Evolutionary conservation across 1,284 basidiomycete genomes (phyloP).

Genomic region (Cystobasidium sp.): DNA sequence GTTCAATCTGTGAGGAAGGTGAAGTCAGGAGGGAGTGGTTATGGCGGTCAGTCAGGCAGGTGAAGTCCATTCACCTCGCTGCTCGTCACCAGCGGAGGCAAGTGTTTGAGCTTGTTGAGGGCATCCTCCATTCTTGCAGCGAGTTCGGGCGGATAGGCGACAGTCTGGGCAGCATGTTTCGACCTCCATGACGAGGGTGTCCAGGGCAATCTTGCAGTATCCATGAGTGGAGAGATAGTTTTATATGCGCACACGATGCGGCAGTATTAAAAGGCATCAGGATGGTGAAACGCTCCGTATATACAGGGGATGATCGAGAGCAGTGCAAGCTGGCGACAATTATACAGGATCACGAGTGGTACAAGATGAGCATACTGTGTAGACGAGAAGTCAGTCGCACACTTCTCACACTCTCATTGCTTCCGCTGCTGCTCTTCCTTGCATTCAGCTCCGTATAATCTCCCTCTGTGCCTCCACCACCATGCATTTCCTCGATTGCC

Average conservation of each 20-base stretch:
- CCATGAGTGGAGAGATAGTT: neutral
- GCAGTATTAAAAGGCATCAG: too few relatives aligned
- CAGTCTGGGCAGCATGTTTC: constrained; percentile 69
- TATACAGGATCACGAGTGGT: too few relatives aligned
- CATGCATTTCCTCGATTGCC: constrained; percentile 1
- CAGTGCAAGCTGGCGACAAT: too few relatives aligned
- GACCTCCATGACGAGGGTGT: constrained; percentile 66
- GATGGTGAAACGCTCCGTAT: too few relatives aligned
- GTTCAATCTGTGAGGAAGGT: constrained; percentile 70
- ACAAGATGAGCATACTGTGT: too few relatives aligned
- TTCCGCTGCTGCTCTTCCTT: too few relatives aligned
- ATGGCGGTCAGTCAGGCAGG: constrained; percentile 14
- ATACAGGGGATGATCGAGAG: too few relatives aligned
- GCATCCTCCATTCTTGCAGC: constrained; percentile 55
- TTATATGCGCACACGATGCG: too few relatives aligned
- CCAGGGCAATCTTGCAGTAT: constrained; percentile 56
- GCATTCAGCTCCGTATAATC: too few relatives aligned
- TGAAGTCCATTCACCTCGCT: constrained; percentile 68
- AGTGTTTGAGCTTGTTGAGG: constrained; percentile 66
- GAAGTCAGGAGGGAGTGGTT: constrained; percentile 19
- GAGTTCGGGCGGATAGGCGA: constrained; percentile 44
- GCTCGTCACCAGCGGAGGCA: constrained; percentile 87
- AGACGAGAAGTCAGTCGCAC: too few relatives aligned
- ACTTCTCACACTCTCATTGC: too few relatives aligned
- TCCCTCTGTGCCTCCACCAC: too few relatives aligned